Conservation (phyloP, 352 stramenopile genomes). For the Pythium sukuiense region DNA sequence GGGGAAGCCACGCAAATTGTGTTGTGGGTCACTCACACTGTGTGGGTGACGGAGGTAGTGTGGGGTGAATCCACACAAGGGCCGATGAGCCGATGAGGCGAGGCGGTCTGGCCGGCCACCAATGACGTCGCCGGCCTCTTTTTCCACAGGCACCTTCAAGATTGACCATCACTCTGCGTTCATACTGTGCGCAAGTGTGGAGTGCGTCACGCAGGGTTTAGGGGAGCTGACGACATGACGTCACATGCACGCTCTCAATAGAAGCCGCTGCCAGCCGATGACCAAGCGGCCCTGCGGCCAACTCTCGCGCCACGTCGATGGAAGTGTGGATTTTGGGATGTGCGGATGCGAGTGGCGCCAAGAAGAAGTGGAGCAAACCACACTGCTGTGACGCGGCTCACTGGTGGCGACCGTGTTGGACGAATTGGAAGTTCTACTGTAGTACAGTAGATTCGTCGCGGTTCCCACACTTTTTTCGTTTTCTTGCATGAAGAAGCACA, state of each 20-base stretch:
- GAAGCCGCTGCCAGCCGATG: constrained; percentile 6
- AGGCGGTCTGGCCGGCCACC: constrained; percentile 1
- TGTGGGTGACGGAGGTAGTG: neutral
- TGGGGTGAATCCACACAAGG: neutral
- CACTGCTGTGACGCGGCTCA: neutral
- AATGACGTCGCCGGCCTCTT: constrained; percentile 16
- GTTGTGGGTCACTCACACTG: neutral
- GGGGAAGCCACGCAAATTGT: constrained; percentile 1
- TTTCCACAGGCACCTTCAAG: constrained; percentile 24
- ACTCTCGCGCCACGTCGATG: neutral
- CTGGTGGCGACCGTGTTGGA: neutral
- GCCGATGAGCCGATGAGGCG: constrained; percentile 6
- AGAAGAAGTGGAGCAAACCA: neutral
- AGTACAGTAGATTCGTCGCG: neutral
- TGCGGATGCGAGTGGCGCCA: neutral
- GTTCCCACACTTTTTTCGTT: neutral
- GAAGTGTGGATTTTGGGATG: constrained; percentile 1
- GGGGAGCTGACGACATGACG: constrained; percentile 27
- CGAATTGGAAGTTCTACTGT: neutral
- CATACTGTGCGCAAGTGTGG: constrained; percentile 26
- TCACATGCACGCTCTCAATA: constrained; percentile 30
- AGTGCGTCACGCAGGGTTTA: constrained; percentile 23
- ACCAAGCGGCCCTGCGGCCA: constrained; percentile 1
- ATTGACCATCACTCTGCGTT: constrained; percentile 26
- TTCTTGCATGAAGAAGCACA: too few species aligned